phyloP scores from a whole-genome alignment of 805 yeast species.

The Wickerhamiella bombiphila region DNA sequence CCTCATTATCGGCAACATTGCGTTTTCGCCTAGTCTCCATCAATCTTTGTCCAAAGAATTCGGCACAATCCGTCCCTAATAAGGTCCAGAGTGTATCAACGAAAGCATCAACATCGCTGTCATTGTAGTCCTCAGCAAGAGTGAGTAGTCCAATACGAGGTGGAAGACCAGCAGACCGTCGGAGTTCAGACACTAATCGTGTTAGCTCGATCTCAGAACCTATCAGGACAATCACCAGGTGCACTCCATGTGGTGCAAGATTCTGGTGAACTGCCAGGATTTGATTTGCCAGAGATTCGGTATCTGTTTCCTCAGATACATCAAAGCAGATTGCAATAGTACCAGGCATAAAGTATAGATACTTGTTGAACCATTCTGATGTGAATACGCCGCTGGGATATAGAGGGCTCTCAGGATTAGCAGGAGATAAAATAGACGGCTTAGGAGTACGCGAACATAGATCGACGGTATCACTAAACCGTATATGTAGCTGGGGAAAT shows the following conservation, averaged over 20 bases:
- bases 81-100: constrained; percentile 27
- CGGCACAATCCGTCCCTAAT: constrained; percentile 29
- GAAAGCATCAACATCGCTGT: constrained; percentile 29
- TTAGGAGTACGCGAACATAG: constrained; percentile 6
- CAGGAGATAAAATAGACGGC: constrained; percentile 31
- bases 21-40: constrained; percentile 15
- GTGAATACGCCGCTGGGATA: constrained; percentile 32
- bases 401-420: constrained; percentile 27
- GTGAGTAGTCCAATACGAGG: constrained; percentile 33
- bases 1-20: constrained; percentile 8
- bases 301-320: constrained; percentile 17
- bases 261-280: constrained; percentile 21
- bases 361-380: constrained; percentile 39
- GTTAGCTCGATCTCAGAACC: constrained; percentile 20
- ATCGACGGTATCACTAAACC: constrained; percentile 3
- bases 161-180: constrained; percentile 31
- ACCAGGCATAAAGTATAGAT: constrained; percentile 33
- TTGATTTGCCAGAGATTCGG: constrained; percentile 22
- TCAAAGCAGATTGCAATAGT: constrained; percentile 34
- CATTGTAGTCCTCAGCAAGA: constrained; percentile 28
- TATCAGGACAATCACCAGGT: constrained; percentile 26
- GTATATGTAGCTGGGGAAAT: constrained; percentile 6
- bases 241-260: constrained; percentile 22
- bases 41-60: constrained; percentile 25
- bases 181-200: constrained; percentile 24